These are phyloP conservation scores for Acanthamoeba healyi DNA, from an alignment of 208 protist genomes.

Conservation along the genomic window DNA sequence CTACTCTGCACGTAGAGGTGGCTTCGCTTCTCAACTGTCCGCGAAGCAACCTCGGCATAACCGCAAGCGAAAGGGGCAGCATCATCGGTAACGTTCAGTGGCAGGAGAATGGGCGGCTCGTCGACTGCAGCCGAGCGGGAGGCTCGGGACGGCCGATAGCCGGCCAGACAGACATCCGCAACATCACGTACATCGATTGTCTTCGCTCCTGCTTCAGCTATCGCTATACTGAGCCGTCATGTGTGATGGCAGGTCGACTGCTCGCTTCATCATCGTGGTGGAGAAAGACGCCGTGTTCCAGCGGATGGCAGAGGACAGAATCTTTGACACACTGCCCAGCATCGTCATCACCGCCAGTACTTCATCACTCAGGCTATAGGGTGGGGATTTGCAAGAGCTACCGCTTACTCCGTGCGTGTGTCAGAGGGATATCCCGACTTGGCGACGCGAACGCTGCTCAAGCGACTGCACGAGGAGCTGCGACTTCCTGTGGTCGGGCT, in stretches of 20 bases:
- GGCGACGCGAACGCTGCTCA: not conserved
- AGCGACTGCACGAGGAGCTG: constrained; percentile 32
- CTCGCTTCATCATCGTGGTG: constrained; percentile 52
- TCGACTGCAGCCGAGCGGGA: constrained; percentile 19
- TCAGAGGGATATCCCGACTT: constrained; percentile 64
- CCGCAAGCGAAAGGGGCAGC: not conserved
- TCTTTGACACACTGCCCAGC: constrained; percentile 52
- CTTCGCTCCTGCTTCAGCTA: no score
- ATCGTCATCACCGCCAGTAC: constrained; percentile 63
- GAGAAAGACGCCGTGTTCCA: constrained; percentile 68
- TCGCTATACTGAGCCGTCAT: not conserved
- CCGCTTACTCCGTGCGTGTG: not conserved
- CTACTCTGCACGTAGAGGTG: not conserved
- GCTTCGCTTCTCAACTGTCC: constrained; percentile 35
- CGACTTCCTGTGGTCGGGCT: constrained; percentile 41
- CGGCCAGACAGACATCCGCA: not conserved
- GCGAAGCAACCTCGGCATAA: constrained; percentile 23
- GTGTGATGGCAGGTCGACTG: not conserved
- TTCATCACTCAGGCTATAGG: no score
- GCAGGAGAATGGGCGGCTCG: not conserved
- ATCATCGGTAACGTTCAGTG: constrained; percentile 36
- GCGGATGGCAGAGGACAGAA: constrained; percentile 43
- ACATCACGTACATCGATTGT: not conserved
- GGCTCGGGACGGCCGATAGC: not conserved
- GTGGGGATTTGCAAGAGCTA: no score